Evolutionary conservation across 306 rosid genomes (phyloP).

Genomic region (Argentina anserina): DNA sequence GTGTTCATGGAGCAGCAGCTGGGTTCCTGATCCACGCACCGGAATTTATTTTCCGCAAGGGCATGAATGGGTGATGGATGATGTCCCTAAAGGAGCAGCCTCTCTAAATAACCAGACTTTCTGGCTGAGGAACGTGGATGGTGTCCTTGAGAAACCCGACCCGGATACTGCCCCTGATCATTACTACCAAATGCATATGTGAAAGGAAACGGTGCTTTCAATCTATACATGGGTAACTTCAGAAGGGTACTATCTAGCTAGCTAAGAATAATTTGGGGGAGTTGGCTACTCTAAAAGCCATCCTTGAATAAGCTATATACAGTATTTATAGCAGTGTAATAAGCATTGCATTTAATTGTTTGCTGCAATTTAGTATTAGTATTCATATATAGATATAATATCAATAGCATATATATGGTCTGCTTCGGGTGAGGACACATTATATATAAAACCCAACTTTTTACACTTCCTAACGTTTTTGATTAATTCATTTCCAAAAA

Average conservation of each 20-base stretch:
- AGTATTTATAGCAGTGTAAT: too few relatives aligned
- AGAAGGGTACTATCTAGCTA: neutral
- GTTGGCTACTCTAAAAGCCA: neutral
- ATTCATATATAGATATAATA: too few relatives aligned
- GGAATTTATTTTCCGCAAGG: conserved; percentile 74
- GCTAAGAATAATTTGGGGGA: neutral
- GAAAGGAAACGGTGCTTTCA: neutral
- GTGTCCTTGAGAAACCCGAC: conserved; percentile 33
- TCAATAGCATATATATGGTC: too few relatives aligned
- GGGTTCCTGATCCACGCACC: conserved; percentile 71
- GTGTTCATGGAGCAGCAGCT: conserved; percentile 18
- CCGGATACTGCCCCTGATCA: conserved; percentile 7
- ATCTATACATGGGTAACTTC: neutral
- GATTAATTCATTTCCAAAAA: too few relatives aligned
- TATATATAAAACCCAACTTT: too few relatives aligned
- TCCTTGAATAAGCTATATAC: neutral
- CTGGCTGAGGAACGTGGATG: conserved; percentile 64
- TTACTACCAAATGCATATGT: conserved; percentile 6
- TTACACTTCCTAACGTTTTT: too few relatives aligned
- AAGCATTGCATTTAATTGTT: too few relatives aligned
- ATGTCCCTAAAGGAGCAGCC: conserved; percentile 56
- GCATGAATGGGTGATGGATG: conserved; percentile 64
- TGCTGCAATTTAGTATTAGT: too few relatives aligned
- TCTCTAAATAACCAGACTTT: conserved; percentile 28
- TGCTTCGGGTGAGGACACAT: too few relatives aligned